Evolutionary conservation across 306 rosid species (phyloP).

Genomic region (Luffa aegyptiaca): DNA sequence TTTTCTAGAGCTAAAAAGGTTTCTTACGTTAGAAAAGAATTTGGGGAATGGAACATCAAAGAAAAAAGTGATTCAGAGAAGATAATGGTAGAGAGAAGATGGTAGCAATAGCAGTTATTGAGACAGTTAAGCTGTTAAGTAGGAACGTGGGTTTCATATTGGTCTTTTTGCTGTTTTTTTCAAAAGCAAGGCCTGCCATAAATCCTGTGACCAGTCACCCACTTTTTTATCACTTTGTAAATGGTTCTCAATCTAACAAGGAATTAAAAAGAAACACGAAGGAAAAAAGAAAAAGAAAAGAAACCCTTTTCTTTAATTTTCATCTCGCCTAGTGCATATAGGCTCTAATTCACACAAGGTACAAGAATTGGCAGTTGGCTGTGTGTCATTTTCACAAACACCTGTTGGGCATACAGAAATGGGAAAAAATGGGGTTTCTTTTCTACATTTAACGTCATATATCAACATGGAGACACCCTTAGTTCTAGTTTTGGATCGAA

Average conservation of each 20-base stretch:
- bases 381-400: not conserved
- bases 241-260: not conserved
- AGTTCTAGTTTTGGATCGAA: not conserved
- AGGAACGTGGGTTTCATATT: slow-evolving; percentile 59
- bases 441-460: not conserved
- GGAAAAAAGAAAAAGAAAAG: not conserved
- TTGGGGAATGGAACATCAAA: not conserved
- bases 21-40: not conserved
- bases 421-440: not conserved
- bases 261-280: not conserved
- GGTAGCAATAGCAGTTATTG: slow-evolving; percentile 9
- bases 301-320: not conserved
- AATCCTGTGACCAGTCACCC: slow-evolving; percentile 63
- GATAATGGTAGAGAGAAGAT: slow-evolving; percentile 13
- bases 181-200: slow-evolving; percentile 53
- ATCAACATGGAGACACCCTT: not conserved
- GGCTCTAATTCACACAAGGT: too few relatives aligned
- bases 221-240: slow-evolving; percentile 30
- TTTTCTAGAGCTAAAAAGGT: too few relatives aligned
- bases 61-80: slow-evolving; percentile 11
- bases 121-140: slow-evolving; percentile 48
- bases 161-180: slow-evolving; percentile 26
- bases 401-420: not conserved
- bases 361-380: not conserved
- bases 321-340: too few relatives aligned